Conservation (phyloP, 2,329 filamentous ascomycete species). For the Fusarium dlaminii region DNA sequence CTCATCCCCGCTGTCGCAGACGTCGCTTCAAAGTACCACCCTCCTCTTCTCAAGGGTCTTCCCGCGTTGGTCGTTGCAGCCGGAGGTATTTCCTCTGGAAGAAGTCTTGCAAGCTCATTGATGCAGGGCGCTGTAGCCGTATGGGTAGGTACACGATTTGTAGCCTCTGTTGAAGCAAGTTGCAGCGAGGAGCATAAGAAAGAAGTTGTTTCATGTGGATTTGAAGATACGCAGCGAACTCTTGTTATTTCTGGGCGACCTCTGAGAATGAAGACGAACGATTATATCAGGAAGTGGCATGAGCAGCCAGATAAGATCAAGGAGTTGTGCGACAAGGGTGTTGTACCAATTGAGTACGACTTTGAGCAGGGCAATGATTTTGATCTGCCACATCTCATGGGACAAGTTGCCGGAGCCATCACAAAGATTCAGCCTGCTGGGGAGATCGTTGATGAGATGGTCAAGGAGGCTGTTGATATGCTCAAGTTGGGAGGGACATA, state of each 20-base stretch:
- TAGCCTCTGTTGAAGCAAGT: constrained; percentile 82
- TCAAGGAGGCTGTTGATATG: constrained; percentile 76
- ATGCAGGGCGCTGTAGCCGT: constrained; percentile 90
- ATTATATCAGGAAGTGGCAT: constrained; percentile 87
- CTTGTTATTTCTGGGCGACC: constrained; percentile 85
- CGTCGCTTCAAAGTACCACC: constrained; percentile 77
- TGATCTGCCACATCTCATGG: constrained; percentile 91
- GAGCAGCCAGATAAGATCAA: constrained; percentile 76
- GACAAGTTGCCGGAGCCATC: constrained; percentile 87
- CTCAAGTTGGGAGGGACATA: constrained; percentile 71
- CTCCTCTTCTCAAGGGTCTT: constrained; percentile 72
- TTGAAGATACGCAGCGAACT: constrained; percentile 83
- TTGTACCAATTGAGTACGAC: constrained; percentile 85
- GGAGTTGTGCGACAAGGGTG: constrained; percentile 76
- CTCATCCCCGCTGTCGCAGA: constrained; percentile 89
- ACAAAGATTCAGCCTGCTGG: constrained; percentile 80
- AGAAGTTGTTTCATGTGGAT: constrained; percentile 80
- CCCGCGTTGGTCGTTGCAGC: constrained; percentile 86
- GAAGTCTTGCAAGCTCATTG: constrained; percentile 80
- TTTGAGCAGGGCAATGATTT: constrained; percentile 84
- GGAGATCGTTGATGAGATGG: constrained; percentile 92
- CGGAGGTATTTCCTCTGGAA: constrained; percentile 85
- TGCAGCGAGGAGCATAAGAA: constrained; percentile 86
- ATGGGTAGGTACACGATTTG: constrained; percentile 95
- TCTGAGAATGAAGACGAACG: constrained; percentile 81